Percentiles rank a stretch among this genome's conserved stretches.
Evolutionary conservation across 2,329 filamentous ascomycete species (phyloP).

Genomic region (Fusarium nygamai): DNA sequence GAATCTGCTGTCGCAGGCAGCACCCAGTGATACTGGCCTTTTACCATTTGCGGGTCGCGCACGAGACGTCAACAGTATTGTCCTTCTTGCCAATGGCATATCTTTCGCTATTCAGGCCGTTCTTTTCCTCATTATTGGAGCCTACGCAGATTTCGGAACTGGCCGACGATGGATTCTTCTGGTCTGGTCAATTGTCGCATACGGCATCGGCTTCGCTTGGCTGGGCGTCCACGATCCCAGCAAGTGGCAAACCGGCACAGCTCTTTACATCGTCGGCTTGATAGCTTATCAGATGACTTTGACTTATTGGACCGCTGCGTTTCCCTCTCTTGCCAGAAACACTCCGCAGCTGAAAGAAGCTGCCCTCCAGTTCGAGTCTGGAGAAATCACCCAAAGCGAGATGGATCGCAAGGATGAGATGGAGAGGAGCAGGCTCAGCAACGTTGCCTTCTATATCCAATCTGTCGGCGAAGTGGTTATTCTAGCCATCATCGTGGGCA

Average conservation of each 20-base stretch:
- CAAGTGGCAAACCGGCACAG: slow-evolving; percentile 69
- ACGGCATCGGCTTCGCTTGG: slow-evolving; percentile 73
- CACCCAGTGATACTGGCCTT: slow-evolving; percentile 60
- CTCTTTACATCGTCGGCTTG: slow-evolving; percentile 72
- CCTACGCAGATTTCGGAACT: slow-evolving; percentile 71
- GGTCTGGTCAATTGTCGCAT: slow-evolving; percentile 68
- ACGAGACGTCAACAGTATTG: slow-evolving; percentile 72
- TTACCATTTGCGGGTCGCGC: slow-evolving; percentile 65
- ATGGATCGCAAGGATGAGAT: slow-evolving; percentile 70
- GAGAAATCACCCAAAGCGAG: slow-evolving; percentile 65
- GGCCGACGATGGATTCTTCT: slow-evolving; percentile 72
- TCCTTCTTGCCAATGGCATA: slow-evolving; percentile 73
- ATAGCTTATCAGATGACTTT: slow-evolving; percentile 74
- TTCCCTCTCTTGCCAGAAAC: slow-evolving; percentile 53
- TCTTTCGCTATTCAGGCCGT: slow-evolving; percentile 74
- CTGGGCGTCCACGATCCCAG: slow-evolving; percentile 68
- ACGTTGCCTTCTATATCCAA: slow-evolving; percentile 72
- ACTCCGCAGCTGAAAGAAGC: slow-evolving; percentile 48
- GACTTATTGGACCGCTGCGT: slow-evolving; percentile 75
- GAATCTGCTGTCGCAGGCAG: slow-evolving; percentile 70
- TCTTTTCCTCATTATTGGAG: slow-evolving; percentile 62
- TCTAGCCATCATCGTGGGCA: slow-evolving; percentile 70
- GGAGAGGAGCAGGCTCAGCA: slow-evolving; percentile 71
- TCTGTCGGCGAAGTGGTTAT: slow-evolving; percentile 70
- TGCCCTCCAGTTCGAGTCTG: slow-evolving; percentile 45